These are phyloP conservation scores for Olyra latifolia DNA, from an alignment of 176 grass and related monocot genomes.

Conservation along the genomic window DNA sequence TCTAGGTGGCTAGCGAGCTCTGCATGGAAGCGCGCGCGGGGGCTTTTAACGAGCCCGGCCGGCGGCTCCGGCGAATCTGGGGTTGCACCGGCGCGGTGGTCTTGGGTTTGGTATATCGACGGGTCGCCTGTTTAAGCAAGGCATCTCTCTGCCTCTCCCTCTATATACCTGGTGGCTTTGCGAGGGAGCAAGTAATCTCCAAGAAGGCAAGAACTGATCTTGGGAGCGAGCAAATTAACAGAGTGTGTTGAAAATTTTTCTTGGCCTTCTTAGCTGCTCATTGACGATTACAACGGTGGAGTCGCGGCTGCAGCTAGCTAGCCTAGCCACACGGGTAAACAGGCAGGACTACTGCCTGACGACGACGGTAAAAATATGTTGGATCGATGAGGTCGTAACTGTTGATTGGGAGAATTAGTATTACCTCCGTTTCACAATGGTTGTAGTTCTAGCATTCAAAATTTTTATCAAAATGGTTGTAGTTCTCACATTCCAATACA, in stretches of 20 bases:
- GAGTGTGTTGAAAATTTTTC: background rate
- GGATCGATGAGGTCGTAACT: too few species aligned
- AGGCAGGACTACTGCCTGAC: too few species aligned
- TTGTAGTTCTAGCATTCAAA: too few species aligned
- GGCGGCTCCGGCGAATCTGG: slow-evolving; percentile 8
- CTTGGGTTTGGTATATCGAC: slow-evolving; percentile 56
- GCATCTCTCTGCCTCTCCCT: slow-evolving; percentile 6
- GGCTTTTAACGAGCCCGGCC: slow-evolving; percentile 24
- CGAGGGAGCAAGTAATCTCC: slow-evolving; percentile 30
- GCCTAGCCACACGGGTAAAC: background rate
- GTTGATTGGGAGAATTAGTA: too few species aligned
- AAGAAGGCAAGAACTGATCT: background rate
- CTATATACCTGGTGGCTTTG: slow-evolving; percentile 13
- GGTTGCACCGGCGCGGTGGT: slow-evolving; percentile 39
- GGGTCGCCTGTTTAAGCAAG: slow-evolving; percentile 32
- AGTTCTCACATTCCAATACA: too few species aligned
- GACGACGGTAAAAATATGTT: too few species aligned
- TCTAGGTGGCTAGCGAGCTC: background rate
- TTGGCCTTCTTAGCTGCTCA: background rate
- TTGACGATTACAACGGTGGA: background rate
- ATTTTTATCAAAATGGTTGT: too few species aligned
- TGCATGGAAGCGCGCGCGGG: slow-evolving; percentile 15
- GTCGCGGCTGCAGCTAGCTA: too few species aligned
- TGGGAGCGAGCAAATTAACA: background rate
- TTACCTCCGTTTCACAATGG: too few species aligned